A percentile compares a stretch with the other conserved stretches of the same genome.
Conservation (phyloP, 495 filamentous ascomycete species). For the Penicillium daleae region DNA sequence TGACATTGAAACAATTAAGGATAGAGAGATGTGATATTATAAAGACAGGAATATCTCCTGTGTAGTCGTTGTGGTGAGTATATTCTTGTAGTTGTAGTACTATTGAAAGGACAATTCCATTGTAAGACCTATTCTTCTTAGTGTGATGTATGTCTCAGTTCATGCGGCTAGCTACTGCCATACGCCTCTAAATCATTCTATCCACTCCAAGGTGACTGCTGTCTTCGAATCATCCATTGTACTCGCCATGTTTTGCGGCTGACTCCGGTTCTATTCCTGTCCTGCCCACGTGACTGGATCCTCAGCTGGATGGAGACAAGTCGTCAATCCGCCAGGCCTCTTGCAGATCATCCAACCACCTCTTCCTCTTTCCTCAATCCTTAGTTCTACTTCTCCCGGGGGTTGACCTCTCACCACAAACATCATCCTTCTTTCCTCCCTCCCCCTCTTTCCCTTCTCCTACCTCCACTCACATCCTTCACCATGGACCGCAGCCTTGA, state of each 20-base stretch:
- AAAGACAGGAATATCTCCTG: neutral
- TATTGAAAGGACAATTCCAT: neutral
- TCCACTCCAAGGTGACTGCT: neutral
- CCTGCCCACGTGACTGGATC: conserved; percentile 10
- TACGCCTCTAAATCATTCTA: neutral
- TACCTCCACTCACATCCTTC: conserved; percentile 6
- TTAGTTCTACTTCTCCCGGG: neutral
- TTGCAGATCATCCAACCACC: conserved; percentile 9
- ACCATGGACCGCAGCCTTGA: conserved; percentile 82
- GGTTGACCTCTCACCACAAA: conserved; percentile 1
- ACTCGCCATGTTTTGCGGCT: neutral
- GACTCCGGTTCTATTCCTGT: neutral
- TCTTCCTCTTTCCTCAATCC: conserved; percentile 6
- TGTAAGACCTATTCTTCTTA: neutral
- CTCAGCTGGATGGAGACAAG: conserved; percentile 9
- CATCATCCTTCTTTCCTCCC: neutral
- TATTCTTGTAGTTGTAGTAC: neutral
- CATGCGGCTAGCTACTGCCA: neutral
- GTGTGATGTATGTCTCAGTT: neutral
- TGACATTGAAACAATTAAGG: conserved; percentile 13
- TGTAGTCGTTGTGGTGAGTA: neutral
- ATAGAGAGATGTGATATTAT: neutral
- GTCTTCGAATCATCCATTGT: neutral
- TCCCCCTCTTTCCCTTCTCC: conserved; percentile 4
- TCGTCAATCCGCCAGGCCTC: conserved; percentile 4